These are phyloP conservation scores for Rhynchosporium agropyri DNA, from an alignment of 2,329 filamentous ascomycete genomes.

Conservation along the genomic window DNA sequence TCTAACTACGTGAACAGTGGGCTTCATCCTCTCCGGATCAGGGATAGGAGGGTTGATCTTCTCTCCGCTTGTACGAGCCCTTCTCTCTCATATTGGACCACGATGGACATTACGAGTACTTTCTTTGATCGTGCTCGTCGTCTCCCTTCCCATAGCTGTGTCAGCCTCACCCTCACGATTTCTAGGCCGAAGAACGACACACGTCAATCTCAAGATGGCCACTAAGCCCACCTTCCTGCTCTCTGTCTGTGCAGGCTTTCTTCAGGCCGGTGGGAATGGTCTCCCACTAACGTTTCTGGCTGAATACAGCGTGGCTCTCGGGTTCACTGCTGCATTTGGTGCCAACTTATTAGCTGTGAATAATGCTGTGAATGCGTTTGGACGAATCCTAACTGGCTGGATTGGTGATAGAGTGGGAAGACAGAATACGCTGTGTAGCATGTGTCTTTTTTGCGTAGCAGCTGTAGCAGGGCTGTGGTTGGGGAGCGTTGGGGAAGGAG, in stretches of 20 bases:
- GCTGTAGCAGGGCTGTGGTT: constrained; percentile 47
- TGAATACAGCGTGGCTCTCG: constrained; percentile 50
- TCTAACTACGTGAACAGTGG: constrained; percentile 38
- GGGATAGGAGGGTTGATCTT: constrained; percentile 49
- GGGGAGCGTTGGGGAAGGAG: constrained; percentile 35
- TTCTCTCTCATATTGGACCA: constrained; percentile 48
- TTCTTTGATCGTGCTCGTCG: constrained; percentile 44
- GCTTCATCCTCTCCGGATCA: constrained; percentile 48
- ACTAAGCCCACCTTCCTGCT: constrained; percentile 47
- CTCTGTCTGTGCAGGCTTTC: constrained; percentile 46
- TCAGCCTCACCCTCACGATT: constrained; percentile 47
- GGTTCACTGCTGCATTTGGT: constrained; percentile 46
- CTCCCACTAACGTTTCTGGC: constrained; percentile 53
- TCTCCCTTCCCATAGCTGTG: constrained; percentile 47
- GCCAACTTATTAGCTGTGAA: constrained; percentile 49
- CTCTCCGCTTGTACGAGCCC: constrained; percentile 45
- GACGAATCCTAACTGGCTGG: constrained; percentile 49
- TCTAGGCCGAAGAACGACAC: constrained; percentile 43
- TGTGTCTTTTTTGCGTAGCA: constrained; percentile 44
- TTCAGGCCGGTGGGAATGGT: constrained; percentile 49
- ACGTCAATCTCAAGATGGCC: constrained; percentile 46
- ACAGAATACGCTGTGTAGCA: constrained; percentile 51
- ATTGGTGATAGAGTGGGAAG: constrained; percentile 51
- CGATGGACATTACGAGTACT: constrained; percentile 49
- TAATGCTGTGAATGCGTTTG: constrained; percentile 50